Evolutionary conservation across 345 rosid genomes (phyloP).

Genomic region (Linum tenue): DNA sequence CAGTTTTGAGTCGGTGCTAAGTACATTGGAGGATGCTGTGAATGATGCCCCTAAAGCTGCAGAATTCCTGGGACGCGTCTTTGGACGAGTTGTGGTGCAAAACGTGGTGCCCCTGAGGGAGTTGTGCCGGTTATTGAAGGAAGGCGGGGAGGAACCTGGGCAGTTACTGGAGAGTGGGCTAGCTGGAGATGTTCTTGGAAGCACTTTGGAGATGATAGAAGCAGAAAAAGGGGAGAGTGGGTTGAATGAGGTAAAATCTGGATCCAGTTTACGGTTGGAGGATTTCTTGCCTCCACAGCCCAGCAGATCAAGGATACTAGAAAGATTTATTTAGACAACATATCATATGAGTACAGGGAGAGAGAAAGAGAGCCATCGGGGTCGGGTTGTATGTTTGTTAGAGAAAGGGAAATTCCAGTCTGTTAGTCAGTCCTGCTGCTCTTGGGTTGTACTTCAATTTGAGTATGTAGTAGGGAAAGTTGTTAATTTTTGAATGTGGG

Average conservation of each 20-base stretch:
- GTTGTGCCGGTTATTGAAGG: conserved; percentile 41
- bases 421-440: neutral
- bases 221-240: conserved; percentile 49
- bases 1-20: conserved; percentile 70
- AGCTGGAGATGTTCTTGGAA: conserved; percentile 77
- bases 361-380: conserved; percentile 5
- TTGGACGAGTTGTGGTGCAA: conserved; percentile 48
- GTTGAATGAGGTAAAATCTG: conserved; percentile 37
- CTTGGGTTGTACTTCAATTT: conserved; percentile 11
- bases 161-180: conserved; percentile 51
- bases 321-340: conserved; percentile 52
- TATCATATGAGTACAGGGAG: neutral
- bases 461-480: neutral
- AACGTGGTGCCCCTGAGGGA: conserved; percentile 42
- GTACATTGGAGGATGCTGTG: conserved; percentile 72
- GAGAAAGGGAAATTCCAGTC: conserved; percentile 17
- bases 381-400: conserved; percentile 28
- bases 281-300: conserved; percentile 59
- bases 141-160: conserved; percentile 75
- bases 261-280: conserved; percentile 54
- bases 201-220: conserved; percentile 52
- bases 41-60: conserved; percentile 92
- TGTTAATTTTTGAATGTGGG: conserved; percentile 20
- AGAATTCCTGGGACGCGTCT: conserved; percentile 63
- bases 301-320: conserved; percentile 53